A percentile compares a stretch with the other conserved stretches of the same genome.
phyloP scores from a whole-genome alignment of 2,329 filamentous ascomycete genomes.

The Fusarium buharicum region DNA sequence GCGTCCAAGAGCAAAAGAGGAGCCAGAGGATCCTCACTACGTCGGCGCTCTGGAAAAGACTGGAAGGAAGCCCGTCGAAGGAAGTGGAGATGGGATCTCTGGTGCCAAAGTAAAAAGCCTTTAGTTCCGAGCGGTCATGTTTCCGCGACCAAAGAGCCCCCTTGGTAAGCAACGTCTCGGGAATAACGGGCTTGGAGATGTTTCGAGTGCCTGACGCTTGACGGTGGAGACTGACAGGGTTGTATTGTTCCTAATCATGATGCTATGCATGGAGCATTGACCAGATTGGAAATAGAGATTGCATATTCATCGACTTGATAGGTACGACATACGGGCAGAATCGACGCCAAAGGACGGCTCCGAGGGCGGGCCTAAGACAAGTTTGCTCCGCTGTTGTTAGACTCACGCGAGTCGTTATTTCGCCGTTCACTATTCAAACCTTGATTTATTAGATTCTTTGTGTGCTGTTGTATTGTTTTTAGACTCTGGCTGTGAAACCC shows the following conservation, averaged over 20 bases:
- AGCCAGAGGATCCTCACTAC: conserved; percentile 25
- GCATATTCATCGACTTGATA: conserved; percentile 8
- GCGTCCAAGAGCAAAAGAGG: too few relatives aligned
- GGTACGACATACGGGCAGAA: conserved; percentile 6
- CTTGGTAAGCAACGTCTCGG: conserved; percentile 24
- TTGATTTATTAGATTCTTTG: conserved; percentile 2
- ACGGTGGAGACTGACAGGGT: conserved; percentile 17
- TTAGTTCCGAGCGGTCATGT: conserved; percentile 12
- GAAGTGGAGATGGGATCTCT: conserved; percentile 29
- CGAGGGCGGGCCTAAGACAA: conserved; percentile 6
- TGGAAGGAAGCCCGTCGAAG: conserved; percentile 39
- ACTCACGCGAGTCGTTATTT: conserved; percentile 19
- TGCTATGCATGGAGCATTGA: conserved; percentile 24
- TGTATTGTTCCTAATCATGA: conserved; percentile 8
- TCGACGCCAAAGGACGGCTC: conserved; percentile 26
- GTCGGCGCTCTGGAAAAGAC: conserved; percentile 37
- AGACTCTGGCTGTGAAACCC: conserved; percentile 2
- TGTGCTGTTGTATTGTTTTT: not conserved
- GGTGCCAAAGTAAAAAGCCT: conserved; percentile 25
- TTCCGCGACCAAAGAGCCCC: conserved; percentile 12
- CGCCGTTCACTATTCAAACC: conserved; percentile 16
- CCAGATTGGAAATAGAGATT: conserved; percentile 18
- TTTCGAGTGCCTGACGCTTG: conserved; percentile 26
- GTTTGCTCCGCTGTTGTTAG: conserved; percentile 9
- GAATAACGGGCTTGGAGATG: conserved; percentile 30